Evolutionary conservation across 345 rosid genomes (phyloP).

Genomic region (Citrus inodora): DNA sequence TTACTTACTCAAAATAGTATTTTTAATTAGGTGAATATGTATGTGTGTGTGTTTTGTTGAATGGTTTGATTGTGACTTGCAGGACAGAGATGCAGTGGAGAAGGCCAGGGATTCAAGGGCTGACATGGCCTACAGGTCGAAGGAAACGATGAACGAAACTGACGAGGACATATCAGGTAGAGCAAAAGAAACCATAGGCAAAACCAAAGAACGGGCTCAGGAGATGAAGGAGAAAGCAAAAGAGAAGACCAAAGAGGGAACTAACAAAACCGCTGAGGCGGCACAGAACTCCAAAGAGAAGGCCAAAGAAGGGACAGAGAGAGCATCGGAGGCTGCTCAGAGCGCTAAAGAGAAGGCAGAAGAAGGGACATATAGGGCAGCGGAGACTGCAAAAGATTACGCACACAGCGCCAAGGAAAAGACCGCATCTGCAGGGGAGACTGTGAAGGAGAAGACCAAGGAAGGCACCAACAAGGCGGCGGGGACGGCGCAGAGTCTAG

Average conservation of each 20-base stretch:
- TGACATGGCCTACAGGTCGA: slow-evolving; percentile 10
- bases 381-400: slow-evolving; percentile 7
- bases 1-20: not conserved
- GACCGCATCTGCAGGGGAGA: slow-evolving; percentile 7
- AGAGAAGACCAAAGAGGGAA: slow-evolving; percentile 23
- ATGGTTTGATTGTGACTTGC: not conserved
- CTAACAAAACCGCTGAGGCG: not conserved
- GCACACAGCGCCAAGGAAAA: slow-evolving; percentile 15
- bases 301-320: slow-evolving; percentile 15
- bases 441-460: slow-evolving; percentile 14
- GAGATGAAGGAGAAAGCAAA: slow-evolving; percentile 21
- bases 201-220: slow-evolving; percentile 10
- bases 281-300: slow-evolving; percentile 17
- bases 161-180: not conserved
- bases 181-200: slow-evolving; percentile 8
- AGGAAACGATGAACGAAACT: not conserved
- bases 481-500: slow-evolving; percentile 21
- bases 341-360: slow-evolving; percentile 18
- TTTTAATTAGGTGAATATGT: too few relatives aligned
- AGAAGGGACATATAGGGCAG: not conserved
- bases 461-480: slow-evolving; percentile 26
- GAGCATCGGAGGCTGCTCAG: slow-evolving; percentile 8
- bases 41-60: not conserved
- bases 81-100: slow-evolving; percentile 8
- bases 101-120: slow-evolving; percentile 10